These are phyloP conservation scores for Colletotrichum somersetense DNA, from an alignment of 2,329 filamentous ascomycete species.

Conservation along the genomic window DNA sequence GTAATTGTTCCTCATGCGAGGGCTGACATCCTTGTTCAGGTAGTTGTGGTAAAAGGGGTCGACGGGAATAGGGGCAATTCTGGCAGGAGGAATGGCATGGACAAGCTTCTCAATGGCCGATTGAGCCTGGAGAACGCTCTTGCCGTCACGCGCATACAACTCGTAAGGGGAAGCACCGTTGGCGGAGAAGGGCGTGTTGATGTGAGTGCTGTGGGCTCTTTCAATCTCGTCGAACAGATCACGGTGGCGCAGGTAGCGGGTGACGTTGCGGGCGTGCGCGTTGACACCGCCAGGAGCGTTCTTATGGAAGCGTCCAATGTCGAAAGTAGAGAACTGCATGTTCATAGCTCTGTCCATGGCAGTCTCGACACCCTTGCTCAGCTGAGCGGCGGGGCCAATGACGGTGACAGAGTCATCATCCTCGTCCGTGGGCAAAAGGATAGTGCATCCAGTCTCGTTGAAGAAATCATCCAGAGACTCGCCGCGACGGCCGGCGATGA, in stretches of 20 bases:
- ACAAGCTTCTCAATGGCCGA: conserved; percentile 81
- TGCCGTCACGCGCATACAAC: conserved; percentile 87
- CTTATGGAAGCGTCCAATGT: conserved; percentile 83
- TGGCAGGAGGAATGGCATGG: conserved; percentile 78
- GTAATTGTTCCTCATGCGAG: conserved; percentile 73
- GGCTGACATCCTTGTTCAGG: conserved; percentile 73
- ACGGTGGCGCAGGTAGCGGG: conserved; percentile 86
- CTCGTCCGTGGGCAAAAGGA: conserved; percentile 82
- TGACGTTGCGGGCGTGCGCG: conserved; percentile 85
- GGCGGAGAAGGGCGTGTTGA: conserved; percentile 80
- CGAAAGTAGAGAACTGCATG: conserved; percentile 87
- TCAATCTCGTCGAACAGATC: conserved; percentile 87
- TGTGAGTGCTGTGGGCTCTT: conserved; percentile 83
- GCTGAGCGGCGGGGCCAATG: conserved; percentile 80
- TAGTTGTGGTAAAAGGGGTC: conserved; percentile 86
- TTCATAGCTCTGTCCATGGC: conserved; percentile 89
- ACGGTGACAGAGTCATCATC: conserved; percentile 89
- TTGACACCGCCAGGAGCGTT: conserved; percentile 79
- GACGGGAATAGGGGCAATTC: conserved; percentile 75
- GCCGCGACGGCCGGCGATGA: conserved; percentile 89
- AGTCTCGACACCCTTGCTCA: conserved; percentile 82
- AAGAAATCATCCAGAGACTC: conserved; percentile 88
- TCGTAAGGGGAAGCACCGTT: conserved; percentile 85
- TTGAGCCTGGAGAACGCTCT: conserved; percentile 82
- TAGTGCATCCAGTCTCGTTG: conserved; percentile 88